Conservation (phyloP, 331 rosid genomes). For the Telfairia occidentalis region DNA sequence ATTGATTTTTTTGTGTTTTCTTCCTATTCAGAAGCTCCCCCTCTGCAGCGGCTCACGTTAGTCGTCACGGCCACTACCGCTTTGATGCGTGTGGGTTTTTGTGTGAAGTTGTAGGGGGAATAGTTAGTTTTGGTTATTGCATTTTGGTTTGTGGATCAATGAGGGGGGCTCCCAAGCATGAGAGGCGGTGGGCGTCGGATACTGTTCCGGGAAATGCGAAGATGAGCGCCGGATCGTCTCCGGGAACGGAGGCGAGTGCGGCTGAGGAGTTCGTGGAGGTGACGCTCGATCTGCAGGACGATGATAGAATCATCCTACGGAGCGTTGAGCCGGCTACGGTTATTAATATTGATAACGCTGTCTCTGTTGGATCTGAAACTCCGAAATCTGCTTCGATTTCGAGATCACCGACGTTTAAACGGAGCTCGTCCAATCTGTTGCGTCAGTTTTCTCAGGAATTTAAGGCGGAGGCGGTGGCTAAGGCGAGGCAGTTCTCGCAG, state of each 20-base stretch:
- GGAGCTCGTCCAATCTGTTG: constrained; percentile 50
- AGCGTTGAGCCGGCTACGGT: constrained; percentile 61
- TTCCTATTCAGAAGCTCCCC: neutral
- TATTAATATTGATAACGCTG: constrained; percentile 30
- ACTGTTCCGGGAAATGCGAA: constrained; percentile 16
- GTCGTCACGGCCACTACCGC: neutral
- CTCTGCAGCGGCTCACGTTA: neutral
- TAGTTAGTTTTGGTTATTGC: neutral
- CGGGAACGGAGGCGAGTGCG: constrained; percentile 49
- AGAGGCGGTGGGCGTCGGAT: constrained; percentile 42
- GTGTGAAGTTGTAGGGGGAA: neutral
- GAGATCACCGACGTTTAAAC: constrained; percentile 37
- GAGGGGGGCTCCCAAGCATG: constrained; percentile 29
- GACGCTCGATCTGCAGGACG: constrained; percentile 70
- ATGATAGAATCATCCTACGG: constrained; percentile 62
- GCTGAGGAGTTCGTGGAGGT: constrained; percentile 71
- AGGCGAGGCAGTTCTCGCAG: constrained; percentile 80
- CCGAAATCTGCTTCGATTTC: constrained; percentile 30
- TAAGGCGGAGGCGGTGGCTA: constrained; percentile 88
- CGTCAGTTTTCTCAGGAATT: constrained; percentile 85
- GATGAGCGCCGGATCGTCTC: constrained; percentile 39
- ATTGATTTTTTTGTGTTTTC: neutral
- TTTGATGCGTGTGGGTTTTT: neutral
- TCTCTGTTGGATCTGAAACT: constrained; percentile 13
- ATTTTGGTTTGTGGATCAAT: constrained; percentile 17